Conservation (phyloP, 257 asterid species). For the Buddleja alternifolia region DNA sequence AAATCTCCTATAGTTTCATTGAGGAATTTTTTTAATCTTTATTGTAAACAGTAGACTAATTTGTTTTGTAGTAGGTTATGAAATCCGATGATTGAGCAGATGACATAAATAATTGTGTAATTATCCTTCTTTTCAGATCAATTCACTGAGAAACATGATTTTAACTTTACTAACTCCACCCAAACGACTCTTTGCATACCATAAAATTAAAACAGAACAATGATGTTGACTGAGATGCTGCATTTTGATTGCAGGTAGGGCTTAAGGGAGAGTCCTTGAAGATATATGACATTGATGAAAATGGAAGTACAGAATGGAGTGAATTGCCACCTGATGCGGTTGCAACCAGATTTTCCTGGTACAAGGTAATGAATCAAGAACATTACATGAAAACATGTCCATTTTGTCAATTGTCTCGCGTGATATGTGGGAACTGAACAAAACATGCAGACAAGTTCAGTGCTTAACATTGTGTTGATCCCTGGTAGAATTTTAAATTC, state of each 20-base stretch:
- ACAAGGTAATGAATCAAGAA: slow-evolving; percentile 56
- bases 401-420: slow-evolving; percentile 19
- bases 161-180: slow-evolving; percentile 12
- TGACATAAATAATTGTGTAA: no score
- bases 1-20: not conserved
- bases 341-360: slow-evolving; percentile 77
- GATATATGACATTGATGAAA: slow-evolving; percentile 44
- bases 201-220: slow-evolving; percentile 16
- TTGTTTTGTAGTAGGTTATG: not conserved
- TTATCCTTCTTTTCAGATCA: not conserved
- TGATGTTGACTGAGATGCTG: slow-evolving; percentile 19
- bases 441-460: not conserved
- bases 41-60: not conserved
- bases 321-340: slow-evolving; percentile 51
- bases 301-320: slow-evolving; percentile 51
- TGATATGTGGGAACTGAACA: not conserved
- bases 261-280: slow-evolving; percentile 71
- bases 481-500: slow-evolving; percentile 4
- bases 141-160: slow-evolving; percentile 3
- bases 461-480: not conserved
- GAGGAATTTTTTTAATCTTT: slow-evolving; percentile 4
- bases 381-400: slow-evolving; percentile 16
- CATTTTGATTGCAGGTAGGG: slow-evolving; percentile 61
- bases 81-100: no score
- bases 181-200: not conserved